Evolutionary conservation across 2,329 filamentous ascomycete genomes (phyloP).

Genomic region (Clathrospora elynae): DNA sequence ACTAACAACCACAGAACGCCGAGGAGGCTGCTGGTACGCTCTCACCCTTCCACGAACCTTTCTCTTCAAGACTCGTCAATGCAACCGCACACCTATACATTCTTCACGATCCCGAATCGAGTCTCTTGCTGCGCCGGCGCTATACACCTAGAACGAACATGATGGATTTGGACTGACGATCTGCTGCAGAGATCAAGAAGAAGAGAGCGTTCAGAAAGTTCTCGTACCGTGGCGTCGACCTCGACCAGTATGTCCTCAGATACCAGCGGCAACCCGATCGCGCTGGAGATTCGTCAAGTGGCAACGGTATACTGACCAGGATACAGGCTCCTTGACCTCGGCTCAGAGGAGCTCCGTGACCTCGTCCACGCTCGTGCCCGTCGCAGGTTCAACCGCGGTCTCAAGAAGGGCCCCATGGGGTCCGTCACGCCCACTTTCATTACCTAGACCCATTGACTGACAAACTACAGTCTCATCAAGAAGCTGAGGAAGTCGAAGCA

Average conservation of each 20-base stretch:
- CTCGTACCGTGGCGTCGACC: slow-evolving; percentile 98
- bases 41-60: slow-evolving; percentile 17
- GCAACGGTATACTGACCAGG: slow-evolving; percentile 25
- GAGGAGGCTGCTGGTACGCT: slow-evolving; percentile 85
- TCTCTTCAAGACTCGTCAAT: slow-evolving; percentile 8
- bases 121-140: background rate
- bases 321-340: slow-evolving; percentile 93
- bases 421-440: no score
- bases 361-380: slow-evolving; percentile 98
- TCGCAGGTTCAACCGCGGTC: slow-evolving; percentile 98
- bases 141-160: slow-evolving; percentile 4
- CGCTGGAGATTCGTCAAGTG: slow-evolving; percentile 2
- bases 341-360: slow-evolving; percentile 97
- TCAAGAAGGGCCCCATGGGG: slow-evolving; percentile 99
- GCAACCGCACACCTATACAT: slow-evolving; percentile 13
- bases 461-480: slow-evolving; percentile 99
- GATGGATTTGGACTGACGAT: slow-evolving; percentile 34
- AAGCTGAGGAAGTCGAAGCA: slow-evolving; percentile 93
- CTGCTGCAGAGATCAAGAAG: slow-evolving; percentile 86
- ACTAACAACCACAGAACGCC: slow-evolving; percentile 71
- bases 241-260: slow-evolving; percentile 82
- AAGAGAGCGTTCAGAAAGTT: slow-evolving; percentile 99
- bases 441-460: no score
- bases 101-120: background rate
- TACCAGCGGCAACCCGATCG: background rate